Evolutionary conservation across 192 early-diverging fungal species (phyloP).

Genomic region (Rhizoclosmatium globosum): DNA sequence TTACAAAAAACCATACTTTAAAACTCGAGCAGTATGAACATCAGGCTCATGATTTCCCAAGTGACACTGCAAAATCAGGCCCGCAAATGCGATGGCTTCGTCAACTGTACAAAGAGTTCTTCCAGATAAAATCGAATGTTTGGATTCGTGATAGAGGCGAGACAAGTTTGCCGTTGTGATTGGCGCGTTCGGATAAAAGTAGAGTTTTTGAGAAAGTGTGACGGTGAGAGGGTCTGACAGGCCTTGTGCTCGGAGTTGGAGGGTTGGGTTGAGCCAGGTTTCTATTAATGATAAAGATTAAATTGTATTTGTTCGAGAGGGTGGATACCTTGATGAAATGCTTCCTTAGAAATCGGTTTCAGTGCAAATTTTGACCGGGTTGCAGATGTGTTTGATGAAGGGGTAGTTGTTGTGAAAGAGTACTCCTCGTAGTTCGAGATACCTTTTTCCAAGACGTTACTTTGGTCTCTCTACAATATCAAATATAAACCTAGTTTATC

Average conservation of each 20-base stretch:
- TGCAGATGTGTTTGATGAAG: too few species aligned
- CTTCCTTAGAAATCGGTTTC: too few species aligned
- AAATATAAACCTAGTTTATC: too few species aligned
- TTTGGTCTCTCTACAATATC: too few species aligned
- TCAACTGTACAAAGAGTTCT: constrained; percentile 64
- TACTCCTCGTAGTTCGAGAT: too few species aligned
- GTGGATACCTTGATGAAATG: too few species aligned
- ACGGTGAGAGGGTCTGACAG: constrained; percentile 55
- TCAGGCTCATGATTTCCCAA: constrained; percentile 66
- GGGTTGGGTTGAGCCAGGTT: constrained; percentile 61
- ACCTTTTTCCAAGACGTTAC: too few species aligned
- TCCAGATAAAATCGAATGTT: constrained; percentile 60
- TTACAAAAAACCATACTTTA: constrained; percentile 47
- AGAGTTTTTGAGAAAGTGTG: constrained; percentile 71
- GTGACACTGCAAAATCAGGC: constrained; percentile 61
- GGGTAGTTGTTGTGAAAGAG: too few species aligned
- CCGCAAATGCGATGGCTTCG: constrained; percentile 65
- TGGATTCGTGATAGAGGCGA: constrained; percentile 57
- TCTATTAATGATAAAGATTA: constrained; percentile 1
- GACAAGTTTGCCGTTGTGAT: constrained; percentile 40
- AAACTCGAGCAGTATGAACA: constrained; percentile 56
- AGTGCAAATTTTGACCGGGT: too few species aligned
- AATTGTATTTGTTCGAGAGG: too few species aligned
- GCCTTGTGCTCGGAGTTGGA: constrained; percentile 63
- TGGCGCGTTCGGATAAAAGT: constrained; percentile 24